Evolutionary conservation across 192 early-diverging fungal genomes (phyloP), one percentile per base, ranked within the genome.

Genomic region (Coemansia sp.): DNA sequence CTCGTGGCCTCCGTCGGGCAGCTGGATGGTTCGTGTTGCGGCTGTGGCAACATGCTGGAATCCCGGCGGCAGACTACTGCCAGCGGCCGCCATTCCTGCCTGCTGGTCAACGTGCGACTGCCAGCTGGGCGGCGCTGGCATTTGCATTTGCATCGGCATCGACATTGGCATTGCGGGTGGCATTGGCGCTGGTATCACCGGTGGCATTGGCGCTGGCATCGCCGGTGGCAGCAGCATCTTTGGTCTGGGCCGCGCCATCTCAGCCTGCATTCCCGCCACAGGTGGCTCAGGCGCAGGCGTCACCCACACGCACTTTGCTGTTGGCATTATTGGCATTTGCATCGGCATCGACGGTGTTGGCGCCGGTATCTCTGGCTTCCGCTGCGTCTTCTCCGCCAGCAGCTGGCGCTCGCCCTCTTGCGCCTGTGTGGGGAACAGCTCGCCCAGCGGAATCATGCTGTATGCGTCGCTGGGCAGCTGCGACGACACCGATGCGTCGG

Each of bases 261-360:
- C 55, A 14, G 55, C 37, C 7, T 13, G 22, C 19, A 25, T 32
- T 32, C 32, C 32, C 32, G 32, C 32, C 32, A 32, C 32, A 4
- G 32, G 1, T 4, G 32, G 32, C 4, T 38, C 57, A 8, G 16
- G 8, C 37, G 57, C 39, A 5, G 2, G 32, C 16, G 57, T 59
- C 57, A 59, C 57, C 57, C 57, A 59, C 5, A 59, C 57, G 39
- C 57, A 59, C 38, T 59, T 59, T 32, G 25, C 32, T 19, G 7
- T 12, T 16, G 14, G 32, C 32, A 32, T 32, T 32, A 32, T 32
- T 32, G 32, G 32, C 32, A 32, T 32, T 4, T 32, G 32, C 32
- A 32, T 32, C 2, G 32, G 32, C 32, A 32, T 32, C 32, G 32
- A 4, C 16, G 19, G 57, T 22, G 57, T 19, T 5, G 57, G 38